These are phyloP conservation scores for Boletus tomentosulus DNA, from an alignment of 768 basidiomycete genomes.

Conservation along the genomic window DNA sequence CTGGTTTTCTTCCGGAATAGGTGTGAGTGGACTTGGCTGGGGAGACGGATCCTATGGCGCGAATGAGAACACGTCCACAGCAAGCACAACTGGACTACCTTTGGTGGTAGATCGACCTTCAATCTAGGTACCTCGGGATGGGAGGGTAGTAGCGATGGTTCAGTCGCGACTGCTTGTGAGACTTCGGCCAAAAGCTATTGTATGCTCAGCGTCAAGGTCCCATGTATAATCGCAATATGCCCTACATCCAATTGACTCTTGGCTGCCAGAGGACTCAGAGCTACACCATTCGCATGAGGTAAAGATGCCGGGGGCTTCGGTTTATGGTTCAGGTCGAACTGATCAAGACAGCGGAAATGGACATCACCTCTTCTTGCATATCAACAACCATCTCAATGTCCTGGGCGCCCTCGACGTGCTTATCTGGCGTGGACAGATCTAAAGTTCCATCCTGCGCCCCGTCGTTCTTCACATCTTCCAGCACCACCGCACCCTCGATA, in stretches of 20 bases:
- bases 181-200: conserved; percentile 26
- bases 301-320: conserved; percentile 4
- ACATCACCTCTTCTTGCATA: conserved; percentile 21
- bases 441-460: not conserved
- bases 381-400: conserved; percentile 16
- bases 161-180: conserved; percentile 28
- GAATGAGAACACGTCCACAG: not conserved
- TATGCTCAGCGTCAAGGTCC: conserved; percentile 16
- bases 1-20: conserved; percentile 11
- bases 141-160: conserved; percentile 24
- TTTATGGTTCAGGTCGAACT: not conserved
- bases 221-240: conserved; percentile 6
- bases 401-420: not conserved
- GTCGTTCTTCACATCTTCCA: not conserved
- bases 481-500: conserved; percentile 2
- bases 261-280: conserved; percentile 13
- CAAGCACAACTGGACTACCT: conserved; percentile 11
- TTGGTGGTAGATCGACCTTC: conserved; percentile 7
- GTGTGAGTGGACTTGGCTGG: conserved; percentile 22
- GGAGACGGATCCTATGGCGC: conserved; percentile 13
- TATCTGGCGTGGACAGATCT: conserved; percentile 2
- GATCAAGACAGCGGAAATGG: not conserved
- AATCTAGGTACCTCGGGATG: conserved; percentile 22
- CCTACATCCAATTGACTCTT: conserved; percentile 29
- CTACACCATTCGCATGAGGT: not conserved